Base-by-base conservation (phyloP, 352 stramenopile genomes). In the Phytopythium litorale region DNA sequence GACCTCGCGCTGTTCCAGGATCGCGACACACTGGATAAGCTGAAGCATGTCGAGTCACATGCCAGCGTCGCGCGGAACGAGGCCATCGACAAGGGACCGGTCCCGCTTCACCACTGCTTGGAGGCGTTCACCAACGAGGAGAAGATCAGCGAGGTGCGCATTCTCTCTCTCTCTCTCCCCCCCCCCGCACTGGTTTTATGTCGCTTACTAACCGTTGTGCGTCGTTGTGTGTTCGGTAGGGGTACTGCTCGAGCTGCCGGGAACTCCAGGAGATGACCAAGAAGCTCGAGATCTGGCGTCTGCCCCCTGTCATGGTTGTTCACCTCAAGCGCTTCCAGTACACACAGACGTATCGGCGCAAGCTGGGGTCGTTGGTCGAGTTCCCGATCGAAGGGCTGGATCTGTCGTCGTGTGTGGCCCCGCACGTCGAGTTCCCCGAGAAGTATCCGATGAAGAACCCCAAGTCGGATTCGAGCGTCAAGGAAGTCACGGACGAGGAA, bases 321-420 rank as follows among this genome's bases (percentile, higher is more conserved):
- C 97, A 99, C 72, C 78, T 99, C 38, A 99, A 99, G 84, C 87
- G 98, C 46, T 99, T 99, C 72, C 92, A 99, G 68, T 99, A 98
- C 76, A 98, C 92, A 9, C 87, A 98, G 53, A 97, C 87, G 23
- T 96, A 96, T 60, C 85, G 87, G 13, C 75, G 87, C 19, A 96
- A 96, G 54, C 64, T 96, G 21, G 81, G 88, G 28, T 97, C 91
- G 30, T 84, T 98, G 13, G 96, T 99, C 9, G 79, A 98, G 66
- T 99, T 99, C 68, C 96, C 97, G 12, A 92, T 99, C 49, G 81
- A 98, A 67, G 88, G 85, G 7, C 75, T 99, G 11, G 96, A 99
- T 75, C 76, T 99, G 18, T 85, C 79, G 15, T 79, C 72, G 7
- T 98, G 93, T 67, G 81, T 98, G 18, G 87, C 87, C 19, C 84